Percentiles rank a stretch among this genome's conserved stretches.
Evolutionary conservation across 2,329 filamentous ascomycete species (phyloP).

Genomic region (Venturia effusa): DNA sequence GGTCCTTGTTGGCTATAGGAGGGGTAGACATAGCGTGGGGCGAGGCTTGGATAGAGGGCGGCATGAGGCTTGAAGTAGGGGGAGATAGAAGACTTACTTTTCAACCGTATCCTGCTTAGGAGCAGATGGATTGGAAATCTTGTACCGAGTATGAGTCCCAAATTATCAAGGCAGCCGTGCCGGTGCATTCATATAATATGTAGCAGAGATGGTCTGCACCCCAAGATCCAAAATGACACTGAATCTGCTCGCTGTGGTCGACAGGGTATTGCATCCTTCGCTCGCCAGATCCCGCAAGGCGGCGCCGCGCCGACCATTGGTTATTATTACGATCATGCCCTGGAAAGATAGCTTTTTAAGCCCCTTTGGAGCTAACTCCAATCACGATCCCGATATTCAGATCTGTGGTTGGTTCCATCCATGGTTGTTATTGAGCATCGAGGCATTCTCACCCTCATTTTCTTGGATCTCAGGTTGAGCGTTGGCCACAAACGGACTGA

Average conservation of each 20-base stretch:
- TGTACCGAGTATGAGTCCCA: not conserved
- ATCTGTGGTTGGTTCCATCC: not conserved
- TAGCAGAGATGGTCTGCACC: slow-evolving; percentile 1
- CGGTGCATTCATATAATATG: slow-evolving; percentile 2
- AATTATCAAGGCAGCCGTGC: slow-evolving; percentile 2
- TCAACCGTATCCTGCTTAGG: not conserved
- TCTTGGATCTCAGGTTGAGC: not conserved
- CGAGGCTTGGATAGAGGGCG: not conserved
- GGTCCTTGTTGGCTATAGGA: not conserved
- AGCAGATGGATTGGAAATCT: not conserved
- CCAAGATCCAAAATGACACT: slow-evolving; percentile 1
- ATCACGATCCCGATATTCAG: not conserved
- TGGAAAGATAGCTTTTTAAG: slow-evolving; percentile 1
- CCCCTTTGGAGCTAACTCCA: not conserved
- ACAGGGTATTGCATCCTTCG: slow-evolving; percentile 1
- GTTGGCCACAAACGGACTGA: not conserved
- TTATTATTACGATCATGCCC: slow-evolving; percentile 5
- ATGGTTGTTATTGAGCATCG: not conserved
- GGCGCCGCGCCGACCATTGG: not conserved
- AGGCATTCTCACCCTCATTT: not conserved
- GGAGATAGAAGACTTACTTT: slow-evolving; percentile 5
- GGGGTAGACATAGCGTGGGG: slow-evolving; percentile 3
- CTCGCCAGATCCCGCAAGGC: not conserved
- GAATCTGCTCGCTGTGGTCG: not conserved
- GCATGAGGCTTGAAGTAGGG: slow-evolving; percentile 4